Conservation (phyloP, 345 rosid species). For the Pugionium dolabratum region DNA sequence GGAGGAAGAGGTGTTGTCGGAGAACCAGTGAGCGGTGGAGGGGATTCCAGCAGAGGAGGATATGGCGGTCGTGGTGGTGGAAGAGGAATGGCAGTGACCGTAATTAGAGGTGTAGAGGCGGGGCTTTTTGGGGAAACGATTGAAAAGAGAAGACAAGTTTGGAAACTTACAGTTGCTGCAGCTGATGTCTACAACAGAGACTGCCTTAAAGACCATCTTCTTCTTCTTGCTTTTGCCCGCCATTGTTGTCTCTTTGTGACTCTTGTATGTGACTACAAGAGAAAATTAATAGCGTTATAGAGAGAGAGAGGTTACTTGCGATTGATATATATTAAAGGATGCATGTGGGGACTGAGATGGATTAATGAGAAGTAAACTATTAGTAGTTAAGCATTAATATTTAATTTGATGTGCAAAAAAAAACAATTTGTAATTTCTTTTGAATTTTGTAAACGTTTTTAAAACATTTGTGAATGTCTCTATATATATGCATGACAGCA, state of each 20-base stretch:
- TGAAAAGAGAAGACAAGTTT: conserved; percentile 52
- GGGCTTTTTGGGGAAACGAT: conserved; percentile 44
- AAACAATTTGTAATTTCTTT: too few relatives aligned
- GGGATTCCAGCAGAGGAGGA: conserved; percentile 36
- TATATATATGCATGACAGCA: too few relatives aligned
- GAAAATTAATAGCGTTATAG: not conserved
- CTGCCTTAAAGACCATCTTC: conserved; percentile 55
- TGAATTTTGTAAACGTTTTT: too few relatives aligned
- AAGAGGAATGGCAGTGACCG: conserved; percentile 27
- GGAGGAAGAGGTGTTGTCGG: conserved; percentile 41
- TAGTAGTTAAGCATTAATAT: not conserved
- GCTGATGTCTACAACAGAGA: conserved; percentile 61
- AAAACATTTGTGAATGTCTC: too few relatives aligned
- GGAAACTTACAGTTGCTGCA: conserved; percentile 72
- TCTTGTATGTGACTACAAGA: not conserved
- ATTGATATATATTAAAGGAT: conserved; percentile 40
- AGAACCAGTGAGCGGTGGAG: conserved; percentile 41
- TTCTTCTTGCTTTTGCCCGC: conserved; percentile 42
- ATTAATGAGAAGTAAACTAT: conserved; percentile 41
- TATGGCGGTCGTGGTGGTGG: conserved; percentile 40
- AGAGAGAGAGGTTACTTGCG: conserved; percentile 21
- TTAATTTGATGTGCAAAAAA: too few relatives aligned
- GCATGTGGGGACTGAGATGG: conserved; percentile 41
- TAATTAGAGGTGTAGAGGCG: conserved; percentile 24
- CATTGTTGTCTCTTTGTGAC: conserved; percentile 35